These are phyloP conservation scores for Wickerhamomyces bovis DNA, from an alignment of 805 yeast genomes.

Conservation along the genomic window DNA sequence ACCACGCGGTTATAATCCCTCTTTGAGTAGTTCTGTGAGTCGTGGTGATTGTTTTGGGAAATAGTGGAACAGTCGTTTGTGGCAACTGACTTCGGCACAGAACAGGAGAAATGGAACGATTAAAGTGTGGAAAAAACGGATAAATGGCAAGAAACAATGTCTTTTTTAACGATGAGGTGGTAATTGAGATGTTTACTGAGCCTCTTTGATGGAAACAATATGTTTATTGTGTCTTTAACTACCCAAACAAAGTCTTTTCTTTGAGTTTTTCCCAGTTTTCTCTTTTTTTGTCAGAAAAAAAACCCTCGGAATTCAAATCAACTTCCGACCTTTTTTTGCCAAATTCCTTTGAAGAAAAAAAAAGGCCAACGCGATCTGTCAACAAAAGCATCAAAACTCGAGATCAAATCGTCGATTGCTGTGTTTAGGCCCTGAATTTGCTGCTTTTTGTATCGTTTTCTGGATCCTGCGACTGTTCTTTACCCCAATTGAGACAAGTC, in stretches of 20 bases:
- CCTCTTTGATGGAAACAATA: not conserved
- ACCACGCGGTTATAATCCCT: not conserved
- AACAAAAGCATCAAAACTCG: slow-evolving; percentile 4
- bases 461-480: not conserved
- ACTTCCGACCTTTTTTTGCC: not conserved
- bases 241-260: not conserved
- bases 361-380: not conserved
- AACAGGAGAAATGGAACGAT: not conserved
- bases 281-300: not conserved
- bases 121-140: too few species aligned
- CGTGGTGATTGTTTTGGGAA: not conserved
- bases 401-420: slow-evolving; percentile 4
- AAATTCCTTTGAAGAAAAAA: not conserved
- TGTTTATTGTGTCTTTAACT: not conserved
- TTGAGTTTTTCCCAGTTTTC: not conserved
- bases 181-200: not conserved
- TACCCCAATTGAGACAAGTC: not conserved
- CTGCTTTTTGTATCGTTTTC: not conserved
- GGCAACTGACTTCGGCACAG: not conserved
- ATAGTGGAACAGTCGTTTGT: not conserved
- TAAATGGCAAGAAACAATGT: not conserved
- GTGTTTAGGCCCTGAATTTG: not conserved
- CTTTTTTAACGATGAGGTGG: not conserved
- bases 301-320: not conserved
- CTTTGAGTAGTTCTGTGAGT: not conserved